Evolutionary conservation across 2,329 filamentous ascomycete species (phyloP).

Genomic region (Neofusicoccum kwambonambiense): DNA sequence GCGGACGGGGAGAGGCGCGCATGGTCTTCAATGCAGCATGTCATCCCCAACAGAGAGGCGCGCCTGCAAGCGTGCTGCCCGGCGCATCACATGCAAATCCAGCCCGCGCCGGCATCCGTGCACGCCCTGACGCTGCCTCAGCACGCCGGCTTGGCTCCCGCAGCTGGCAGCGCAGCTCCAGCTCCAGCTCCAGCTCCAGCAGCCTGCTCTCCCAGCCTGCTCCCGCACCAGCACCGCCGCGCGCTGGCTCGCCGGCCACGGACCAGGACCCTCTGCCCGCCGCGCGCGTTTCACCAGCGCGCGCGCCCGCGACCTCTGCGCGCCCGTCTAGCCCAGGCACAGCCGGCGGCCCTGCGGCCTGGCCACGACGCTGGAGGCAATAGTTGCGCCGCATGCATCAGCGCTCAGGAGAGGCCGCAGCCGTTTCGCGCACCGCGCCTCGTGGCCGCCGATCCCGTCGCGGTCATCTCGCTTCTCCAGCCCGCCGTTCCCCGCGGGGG

Average conservation of each 20-base stretch:
- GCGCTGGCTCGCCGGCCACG: neutral
- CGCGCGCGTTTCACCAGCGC: neutral
- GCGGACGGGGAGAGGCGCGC: conserved; percentile 1
- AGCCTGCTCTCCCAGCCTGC: neutral
- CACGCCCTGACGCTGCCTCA: neutral
- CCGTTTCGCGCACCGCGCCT: conserved; percentile 2
- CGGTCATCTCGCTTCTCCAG: conserved; percentile 12
- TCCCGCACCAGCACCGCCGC: neutral
- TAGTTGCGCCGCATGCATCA: conserved; percentile 5
- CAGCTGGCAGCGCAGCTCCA: neutral
- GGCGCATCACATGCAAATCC: conserved; percentile 12
- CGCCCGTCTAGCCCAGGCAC: neutral
- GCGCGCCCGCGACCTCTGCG: neutral
- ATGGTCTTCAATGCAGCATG: conserved; percentile 15
- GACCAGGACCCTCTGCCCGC: neutral
- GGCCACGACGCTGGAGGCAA: too few species aligned
- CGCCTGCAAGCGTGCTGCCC: conserved; percentile 8
- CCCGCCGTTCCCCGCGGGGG: neutral
- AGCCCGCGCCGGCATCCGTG: neutral
- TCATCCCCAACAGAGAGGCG: conserved; percentile 14
- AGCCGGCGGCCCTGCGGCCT: neutral
- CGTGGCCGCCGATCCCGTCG: conserved; percentile 1
- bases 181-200: neutral
- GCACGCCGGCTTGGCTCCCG: neutral
- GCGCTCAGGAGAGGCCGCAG: neutral